Percentiles rank a stretch among this genome's conserved stretches.
These are phyloP conservation scores for Aspergillus versicolor DNA, from an alignment of 2,329 filamentous ascomycete species.

Conservation along the genomic window DNA sequence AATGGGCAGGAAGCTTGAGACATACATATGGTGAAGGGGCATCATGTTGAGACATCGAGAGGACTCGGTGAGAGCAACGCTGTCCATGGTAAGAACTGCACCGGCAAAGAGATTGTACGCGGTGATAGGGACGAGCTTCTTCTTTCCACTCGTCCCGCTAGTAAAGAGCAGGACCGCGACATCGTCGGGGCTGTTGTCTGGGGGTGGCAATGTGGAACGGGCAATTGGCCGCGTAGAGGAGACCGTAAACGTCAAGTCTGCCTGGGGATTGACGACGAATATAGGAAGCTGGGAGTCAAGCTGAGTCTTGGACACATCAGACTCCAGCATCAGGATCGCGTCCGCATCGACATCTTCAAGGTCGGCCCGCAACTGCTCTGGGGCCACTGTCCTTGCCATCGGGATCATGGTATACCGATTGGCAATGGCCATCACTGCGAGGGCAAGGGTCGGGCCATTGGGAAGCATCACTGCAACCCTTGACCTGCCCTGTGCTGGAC, in stretches of 20 bases:
- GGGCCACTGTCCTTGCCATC: conserved; percentile 50
- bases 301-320: conserved; percentile 19
- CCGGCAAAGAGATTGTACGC: conserved; percentile 53
- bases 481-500: conserved; percentile 33
- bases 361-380: conserved; percentile 53
- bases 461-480: conserved; percentile 53
- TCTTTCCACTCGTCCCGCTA: conserved; percentile 59
- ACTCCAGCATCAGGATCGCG: conserved; percentile 46
- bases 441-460: conserved; percentile 55
- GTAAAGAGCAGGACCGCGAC: conserved; percentile 56
- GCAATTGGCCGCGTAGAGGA: conserved; percentile 1
- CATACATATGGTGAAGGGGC: conserved; percentile 58
- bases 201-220: conserved; percentile 20
- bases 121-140: conserved; percentile 57
- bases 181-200: conserved; percentile 46
- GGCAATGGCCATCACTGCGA: conserved; percentile 50
- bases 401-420: conserved; percentile 55
- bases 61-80: not conserved
- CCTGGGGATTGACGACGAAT: not conserved
- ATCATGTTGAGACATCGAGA: conserved; percentile 58
- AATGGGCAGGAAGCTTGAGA: conserved; percentile 16
- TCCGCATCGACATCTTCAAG: conserved; percentile 49
- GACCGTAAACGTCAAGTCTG: conserved; percentile 1
- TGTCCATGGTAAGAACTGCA: conserved; percentile 39
- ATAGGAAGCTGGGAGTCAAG: not conserved